Base-by-base conservation (phyloP, 768 basidiomycete genomes). In the Termitomyces eurrhizus region DNA sequence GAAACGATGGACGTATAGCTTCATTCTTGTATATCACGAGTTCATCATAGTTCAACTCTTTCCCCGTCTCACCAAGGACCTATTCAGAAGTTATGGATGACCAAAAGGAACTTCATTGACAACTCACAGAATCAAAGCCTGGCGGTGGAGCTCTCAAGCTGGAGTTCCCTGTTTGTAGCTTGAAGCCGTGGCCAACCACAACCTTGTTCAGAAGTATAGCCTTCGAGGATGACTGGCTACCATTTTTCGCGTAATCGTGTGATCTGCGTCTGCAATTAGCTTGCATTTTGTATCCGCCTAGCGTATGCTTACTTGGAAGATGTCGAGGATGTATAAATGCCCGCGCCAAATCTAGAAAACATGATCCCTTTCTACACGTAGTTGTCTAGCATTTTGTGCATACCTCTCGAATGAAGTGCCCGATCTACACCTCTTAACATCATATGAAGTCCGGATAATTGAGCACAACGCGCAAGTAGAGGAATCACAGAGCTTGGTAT, bases 131-230 rank as follows among this genome's bases (percentile, higher is more conserved):
- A 68, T 89, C 87, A 64, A 80, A 88, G 8, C 87, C 87, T 51
- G 78, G 56, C 37, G 88, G 88, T 26, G 88, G 82, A 0, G 82
- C 70, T 0, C 82, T 85, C 44, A 90, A 65, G 4, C 70, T 72
- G 4, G 82, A 78, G 63, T 79, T 83, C 64, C 88, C 84, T 18
- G 83, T 80, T 33, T 80, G 77, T 74, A 88, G 74, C 70, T 89
- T 90, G 65, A 79, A 83, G 4, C 86, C 87, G 65, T 83, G 86
- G 32, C 88, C 88, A 26, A 88, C 87, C 14, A 89, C 75, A 21
- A 90, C 88, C 66, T 89, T 89, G 72, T 88, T 89, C 56, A 90
- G 72, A n/a, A 90, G 77, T 42, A 90, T 86, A 0, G 84, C 84
- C 18, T 71, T 69, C 0, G 85, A 88, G 46, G 78, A 72, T 61